Conservation (phyloP, 2,329 filamentous ascomycete species). For the Fusarium torulosum region DNA sequence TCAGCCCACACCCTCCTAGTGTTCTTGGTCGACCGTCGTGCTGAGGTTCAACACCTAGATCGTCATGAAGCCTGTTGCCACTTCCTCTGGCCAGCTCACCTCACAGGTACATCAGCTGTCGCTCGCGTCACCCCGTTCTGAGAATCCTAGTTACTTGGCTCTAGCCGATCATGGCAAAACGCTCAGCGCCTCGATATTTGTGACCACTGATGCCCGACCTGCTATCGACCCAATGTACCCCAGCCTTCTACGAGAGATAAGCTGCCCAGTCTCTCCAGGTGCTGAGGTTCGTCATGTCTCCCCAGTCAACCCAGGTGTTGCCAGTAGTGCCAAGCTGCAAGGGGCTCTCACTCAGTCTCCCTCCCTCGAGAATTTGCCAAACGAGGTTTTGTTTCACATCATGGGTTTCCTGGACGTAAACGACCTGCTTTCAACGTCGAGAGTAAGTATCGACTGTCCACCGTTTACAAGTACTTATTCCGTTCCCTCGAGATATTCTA, state of each 20-base stretch:
- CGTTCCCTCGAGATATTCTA: not conserved
- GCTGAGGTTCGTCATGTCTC: conserved; percentile 2
- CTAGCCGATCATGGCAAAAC: conserved; percentile 27
- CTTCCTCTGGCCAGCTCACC: conserved; percentile 52
- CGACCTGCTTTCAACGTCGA: conserved; percentile 67
- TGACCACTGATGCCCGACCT: conserved; percentile 51
- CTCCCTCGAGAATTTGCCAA: conserved; percentile 62
- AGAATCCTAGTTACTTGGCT: conserved; percentile 32
- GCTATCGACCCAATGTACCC: conserved; percentile 20
- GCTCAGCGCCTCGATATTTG: conserved; percentile 40
- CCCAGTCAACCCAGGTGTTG: not conserved
- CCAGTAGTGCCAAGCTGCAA: not conserved
- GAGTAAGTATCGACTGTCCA: conserved; percentile 59
- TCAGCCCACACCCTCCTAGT: conserved; percentile 29
- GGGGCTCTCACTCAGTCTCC: conserved; percentile 12
- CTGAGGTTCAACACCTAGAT: conserved; percentile 33
- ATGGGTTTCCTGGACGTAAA: conserved; percentile 68
- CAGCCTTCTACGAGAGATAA: conserved; percentile 25
- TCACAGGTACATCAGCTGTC: conserved; percentile 52
- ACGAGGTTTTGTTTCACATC: conserved; percentile 68
- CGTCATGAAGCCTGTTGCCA: conserved; percentile 46
- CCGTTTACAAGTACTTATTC: conserved; percentile 8
- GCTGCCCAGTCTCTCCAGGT: conserved; percentile 15
- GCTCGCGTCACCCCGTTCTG: conserved; percentile 38
- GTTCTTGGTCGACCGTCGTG: conserved; percentile 35